Conservation (phyloP, 768 basidiomycete species). For the Mycena indigotica region DNA sequence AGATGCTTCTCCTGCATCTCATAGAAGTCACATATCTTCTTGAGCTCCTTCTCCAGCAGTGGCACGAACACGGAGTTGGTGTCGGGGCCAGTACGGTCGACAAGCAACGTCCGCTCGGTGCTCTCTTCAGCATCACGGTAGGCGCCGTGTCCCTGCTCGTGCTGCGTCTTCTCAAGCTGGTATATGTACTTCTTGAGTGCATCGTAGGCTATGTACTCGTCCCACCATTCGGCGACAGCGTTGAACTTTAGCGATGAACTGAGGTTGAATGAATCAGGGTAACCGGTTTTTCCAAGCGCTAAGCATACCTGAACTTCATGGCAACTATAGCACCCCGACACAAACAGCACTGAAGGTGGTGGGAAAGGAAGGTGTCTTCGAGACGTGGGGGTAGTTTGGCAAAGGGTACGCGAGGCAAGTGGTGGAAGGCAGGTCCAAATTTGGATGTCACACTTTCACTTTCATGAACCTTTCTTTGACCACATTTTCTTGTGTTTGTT, state of each 20-base stretch:
- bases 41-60: conserved; percentile 78
- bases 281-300: not conserved
- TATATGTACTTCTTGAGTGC: conserved; percentile 83
- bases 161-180: conserved; percentile 79
- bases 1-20: conserved; percentile 74
- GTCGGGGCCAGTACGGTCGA: conserved; percentile 36
- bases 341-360: too few relatives aligned
- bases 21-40: conserved; percentile 83
- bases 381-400: too few relatives aligned
- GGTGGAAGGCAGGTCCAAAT: too few relatives aligned
- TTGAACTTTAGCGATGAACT: conserved; percentile 91
- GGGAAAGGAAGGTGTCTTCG: too few relatives aligned
- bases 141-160: conserved; percentile 37
- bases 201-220: conserved; percentile 91
- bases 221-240: conserved; percentile 90
- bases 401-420: too few relatives aligned
- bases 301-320: not conserved
- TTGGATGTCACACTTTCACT: too few relatives aligned
- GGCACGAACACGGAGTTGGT: conserved; percentile 69
- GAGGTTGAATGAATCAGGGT: not conserved
- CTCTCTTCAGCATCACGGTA: conserved; percentile 70
- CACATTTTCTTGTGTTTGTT: too few relatives aligned
- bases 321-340: too few relatives aligned
- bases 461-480: too few relatives aligned
- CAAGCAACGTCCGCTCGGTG: conserved; percentile 60